Conservation (phyloP, 1,284 basidiomycete species). For the Violaceomyces palustris region DNA sequence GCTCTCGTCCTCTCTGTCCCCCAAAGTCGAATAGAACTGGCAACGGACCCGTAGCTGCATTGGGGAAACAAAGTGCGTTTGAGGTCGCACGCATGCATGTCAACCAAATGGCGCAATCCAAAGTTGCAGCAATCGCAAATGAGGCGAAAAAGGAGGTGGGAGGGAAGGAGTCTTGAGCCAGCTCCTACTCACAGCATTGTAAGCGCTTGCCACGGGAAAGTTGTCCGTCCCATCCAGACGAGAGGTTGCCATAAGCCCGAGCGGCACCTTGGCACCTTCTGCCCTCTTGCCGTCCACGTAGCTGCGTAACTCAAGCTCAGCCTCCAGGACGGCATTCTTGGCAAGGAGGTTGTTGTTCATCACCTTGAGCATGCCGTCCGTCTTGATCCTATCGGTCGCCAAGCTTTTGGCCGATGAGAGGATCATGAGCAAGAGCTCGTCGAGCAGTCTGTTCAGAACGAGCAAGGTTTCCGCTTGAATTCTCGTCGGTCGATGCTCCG, state of each 20-base stretch:
- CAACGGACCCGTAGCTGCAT: slow-evolving; percentile 29
- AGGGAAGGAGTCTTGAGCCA: background rate
- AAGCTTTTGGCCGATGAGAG: slow-evolving; percentile 37
- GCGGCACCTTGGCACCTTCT: slow-evolving; percentile 40
- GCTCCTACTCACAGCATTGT: slow-evolving; percentile 19
- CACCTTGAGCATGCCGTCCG: slow-evolving; percentile 40
- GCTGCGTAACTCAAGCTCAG: slow-evolving; percentile 42
- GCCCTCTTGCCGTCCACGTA: slow-evolving; percentile 41
- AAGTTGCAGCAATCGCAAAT: background rate
- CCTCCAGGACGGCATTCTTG: slow-evolving; percentile 46
- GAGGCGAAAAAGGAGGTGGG: background rate
- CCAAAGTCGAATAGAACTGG: slow-evolving; percentile 42
- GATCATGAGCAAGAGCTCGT: slow-evolving; percentile 39
- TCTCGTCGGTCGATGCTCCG: slow-evolving; percentile 40
- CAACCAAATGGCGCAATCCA: background rate
- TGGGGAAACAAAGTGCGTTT: background rate
- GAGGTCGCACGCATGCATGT: too few species aligned
- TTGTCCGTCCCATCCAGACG: slow-evolving; percentile 39
- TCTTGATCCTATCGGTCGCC: slow-evolving; percentile 47
- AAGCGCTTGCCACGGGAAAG: slow-evolving; percentile 41
- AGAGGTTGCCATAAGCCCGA: slow-evolving; percentile 43
- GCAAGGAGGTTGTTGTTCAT: slow-evolving; percentile 39
- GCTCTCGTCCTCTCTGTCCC: slow-evolving; percentile 33
- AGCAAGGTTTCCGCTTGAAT: slow-evolving; percentile 42
- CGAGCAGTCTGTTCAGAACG: slow-evolving; percentile 37